These are phyloP conservation scores for Chlamydomonas sp. DNA, from an alignment of 139 green algal genomes.

Conservation along the genomic window DNA sequence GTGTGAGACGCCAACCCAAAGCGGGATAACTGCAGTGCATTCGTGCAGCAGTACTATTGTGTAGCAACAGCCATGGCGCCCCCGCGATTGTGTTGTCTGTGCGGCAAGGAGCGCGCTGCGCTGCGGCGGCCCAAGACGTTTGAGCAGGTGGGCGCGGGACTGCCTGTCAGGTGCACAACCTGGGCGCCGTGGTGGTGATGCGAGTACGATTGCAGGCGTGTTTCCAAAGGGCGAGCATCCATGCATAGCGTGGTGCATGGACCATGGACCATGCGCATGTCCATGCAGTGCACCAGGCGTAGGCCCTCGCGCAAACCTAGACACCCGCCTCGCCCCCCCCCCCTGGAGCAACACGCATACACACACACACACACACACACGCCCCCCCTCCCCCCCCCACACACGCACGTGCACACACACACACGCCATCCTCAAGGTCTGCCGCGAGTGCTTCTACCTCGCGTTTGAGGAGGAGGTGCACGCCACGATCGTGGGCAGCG, in stretches of 20 bases:
- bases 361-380: not conserved
- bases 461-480: conserved; percentile 90
- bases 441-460: conserved; percentile 83
- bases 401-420: too few species aligned
- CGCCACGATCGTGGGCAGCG: conserved; percentile 67
- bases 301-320: not conserved
- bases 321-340: not conserved
- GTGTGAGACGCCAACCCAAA: too few species aligned
- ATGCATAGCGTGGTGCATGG: too few species aligned
- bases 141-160: conserved; percentile 37
- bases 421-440: conserved; percentile 54
- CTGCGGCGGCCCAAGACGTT: conserved; percentile 65
- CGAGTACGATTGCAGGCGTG: not conserved
- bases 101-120: conserved; percentile 37
- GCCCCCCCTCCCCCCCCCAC: too few species aligned
- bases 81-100: conserved; percentile 42
- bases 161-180: not conserved
- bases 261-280: too few species aligned
- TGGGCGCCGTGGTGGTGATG: conserved; percentile 2
- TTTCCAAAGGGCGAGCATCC: too few species aligned
- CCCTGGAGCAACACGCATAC: not conserved
- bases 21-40: too few species aligned
- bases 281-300: conserved; percentile 1
- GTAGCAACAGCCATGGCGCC: too few species aligned
- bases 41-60: too few species aligned